Evolutionary conservation across 176 grass and related monocot genomes (phyloP), one percentile per base, ranked within the genome.

Genomic region (Carex kokanica): DNA sequence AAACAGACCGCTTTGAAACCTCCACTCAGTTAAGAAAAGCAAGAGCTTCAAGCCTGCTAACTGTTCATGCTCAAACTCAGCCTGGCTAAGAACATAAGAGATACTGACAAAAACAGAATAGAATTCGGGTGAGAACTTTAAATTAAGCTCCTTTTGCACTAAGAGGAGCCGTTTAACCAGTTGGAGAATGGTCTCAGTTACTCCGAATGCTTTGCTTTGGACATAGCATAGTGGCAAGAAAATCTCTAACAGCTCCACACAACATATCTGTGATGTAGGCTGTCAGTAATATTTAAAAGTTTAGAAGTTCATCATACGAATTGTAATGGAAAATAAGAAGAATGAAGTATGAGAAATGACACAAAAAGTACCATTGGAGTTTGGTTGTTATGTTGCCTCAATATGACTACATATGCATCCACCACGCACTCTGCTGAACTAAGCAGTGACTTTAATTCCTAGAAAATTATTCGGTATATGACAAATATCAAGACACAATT

Each of bases 41-140:
- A 95, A 80, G 82, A 95, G 89, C 84, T 95, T 98, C 88, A 93
- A 85, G 57, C 81, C 91, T 52, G 80, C 82, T 80, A 98, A 64
- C 34, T 98, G 95, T 57, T 98, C 95, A 63, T 93, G 89, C 88
- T 95, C 91, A 95, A 95, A 93, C 70, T 98, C 92, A n/a, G 85
- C 79, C 49, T 78, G 85, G 74, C 67, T 85, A 56, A 95, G 91
- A 84, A 75, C 87, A 78, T 85, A 87, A 62, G 95, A 91, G 77
- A 93, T 81, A 84, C 85, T 93, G 82, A 81, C 86, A 80, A 91
- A 84, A 87, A 93, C 82, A 80, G 72, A 80, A 73, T 83, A 84
- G 83, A 93, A 79, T 72, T 88, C 84, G 16, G 92, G 75, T 23
- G 87, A 77, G 71, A 91, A 93, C 56, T 69, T 88, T 78, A 95